Conservation (phyloP, 352 stramenopile genomes). For the Vaucheria bursata region DNA sequence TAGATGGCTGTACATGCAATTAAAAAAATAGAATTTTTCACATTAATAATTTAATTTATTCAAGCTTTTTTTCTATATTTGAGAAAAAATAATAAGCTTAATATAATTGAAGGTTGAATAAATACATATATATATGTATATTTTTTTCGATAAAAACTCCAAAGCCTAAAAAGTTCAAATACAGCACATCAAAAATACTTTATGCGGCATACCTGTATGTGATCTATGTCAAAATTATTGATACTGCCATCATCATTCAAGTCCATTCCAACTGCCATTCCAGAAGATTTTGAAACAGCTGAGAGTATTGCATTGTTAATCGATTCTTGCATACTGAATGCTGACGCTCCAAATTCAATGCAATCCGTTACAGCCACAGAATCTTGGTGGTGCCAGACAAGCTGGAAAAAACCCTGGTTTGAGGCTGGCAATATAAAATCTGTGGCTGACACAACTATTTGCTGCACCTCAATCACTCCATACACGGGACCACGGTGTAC, state of each 20-base stretch:
- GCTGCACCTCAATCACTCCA: conserved; percentile 36
- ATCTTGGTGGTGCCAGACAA: conserved; percentile 51
- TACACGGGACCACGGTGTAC: conserved; percentile 46
- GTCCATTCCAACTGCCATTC: conserved; percentile 18
- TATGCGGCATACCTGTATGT: too few relatives aligned
- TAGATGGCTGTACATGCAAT: too few relatives aligned
- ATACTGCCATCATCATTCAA: conserved; percentile 22
- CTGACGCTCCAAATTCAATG: conserved; percentile 66
- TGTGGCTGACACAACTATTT: conserved; percentile 33
- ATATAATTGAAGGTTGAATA: too few relatives aligned
- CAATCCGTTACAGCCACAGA: conserved; percentile 46
- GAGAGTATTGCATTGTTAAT: conserved; percentile 61
- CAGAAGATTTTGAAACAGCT: conserved; percentile 62
- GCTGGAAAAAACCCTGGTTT: conserved; percentile 56
- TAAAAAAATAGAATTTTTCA: too few relatives aligned
- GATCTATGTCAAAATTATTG: conserved; percentile 54
- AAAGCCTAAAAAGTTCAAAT: too few relatives aligned
- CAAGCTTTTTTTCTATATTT: too few relatives aligned
- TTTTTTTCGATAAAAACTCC: too few relatives aligned
- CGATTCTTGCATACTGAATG: conserved; percentile 61
- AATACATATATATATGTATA: too few relatives aligned
- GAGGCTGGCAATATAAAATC: conserved; percentile 37
- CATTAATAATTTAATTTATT: too few relatives aligned
- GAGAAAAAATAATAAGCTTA: too few relatives aligned
- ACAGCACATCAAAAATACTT: too few relatives aligned